Percentiles rank a stretch among this genome's conserved stretches.
Evolutionary conservation across 192 early-diverging fungal species (phyloP).

Genomic region (Phlyctochytrium bullatum): DNA sequence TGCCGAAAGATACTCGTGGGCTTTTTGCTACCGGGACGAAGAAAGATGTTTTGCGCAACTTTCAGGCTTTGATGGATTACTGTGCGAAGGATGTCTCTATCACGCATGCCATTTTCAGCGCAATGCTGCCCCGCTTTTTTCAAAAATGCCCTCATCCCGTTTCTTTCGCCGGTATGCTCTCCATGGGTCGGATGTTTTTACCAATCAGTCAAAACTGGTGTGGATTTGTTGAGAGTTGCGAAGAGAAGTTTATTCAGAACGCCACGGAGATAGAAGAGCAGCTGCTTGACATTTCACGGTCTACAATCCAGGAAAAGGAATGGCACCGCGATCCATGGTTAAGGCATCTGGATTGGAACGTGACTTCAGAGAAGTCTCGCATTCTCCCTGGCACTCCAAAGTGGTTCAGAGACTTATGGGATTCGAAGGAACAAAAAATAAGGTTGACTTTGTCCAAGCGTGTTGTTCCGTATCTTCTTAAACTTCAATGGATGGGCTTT

Average conservation of each 20-base stretch:
- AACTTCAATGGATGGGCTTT: slow-evolving; percentile 76
- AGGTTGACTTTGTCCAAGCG: slow-evolving; percentile 71
- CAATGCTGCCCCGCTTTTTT: slow-evolving; percentile 67
- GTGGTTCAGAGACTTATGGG: slow-evolving; percentile 82
- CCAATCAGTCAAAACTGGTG: slow-evolving; percentile 81
- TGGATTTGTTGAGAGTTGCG: slow-evolving; percentile 61
- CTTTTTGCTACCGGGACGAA: slow-evolving; percentile 30
- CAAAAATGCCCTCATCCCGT: slow-evolving; percentile 90
- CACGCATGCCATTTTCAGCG: slow-evolving; percentile 71
- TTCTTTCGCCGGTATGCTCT: slow-evolving; percentile 86
- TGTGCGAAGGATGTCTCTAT: slow-evolving; percentile 84
- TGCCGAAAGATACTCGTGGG: slow-evolving; percentile 37
- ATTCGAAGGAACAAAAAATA: slow-evolving; percentile 50
- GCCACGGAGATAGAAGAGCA: slow-evolving; percentile 52
- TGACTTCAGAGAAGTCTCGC: slow-evolving; percentile 13
- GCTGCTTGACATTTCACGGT: slow-evolving; percentile 43
- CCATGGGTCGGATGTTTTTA: slow-evolving; percentile 84
- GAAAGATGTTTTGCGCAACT: slow-evolving; percentile 48
- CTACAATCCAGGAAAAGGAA: slow-evolving; percentile 34
- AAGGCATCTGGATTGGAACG: background rate
- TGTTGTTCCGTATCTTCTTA: slow-evolving; percentile 76
- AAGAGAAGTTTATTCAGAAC: slow-evolving; percentile 51
- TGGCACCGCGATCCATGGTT: slow-evolving; percentile 73
- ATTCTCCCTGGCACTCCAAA: slow-evolving; percentile 31
- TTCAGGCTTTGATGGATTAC: slow-evolving; percentile 71